Percentiles rank a stretch among this genome's conserved stretches.
Evolutionary conservation across 1,284 basidiomycete species (phyloP).

Genomic region (Ceratobasidium sp.): DNA sequence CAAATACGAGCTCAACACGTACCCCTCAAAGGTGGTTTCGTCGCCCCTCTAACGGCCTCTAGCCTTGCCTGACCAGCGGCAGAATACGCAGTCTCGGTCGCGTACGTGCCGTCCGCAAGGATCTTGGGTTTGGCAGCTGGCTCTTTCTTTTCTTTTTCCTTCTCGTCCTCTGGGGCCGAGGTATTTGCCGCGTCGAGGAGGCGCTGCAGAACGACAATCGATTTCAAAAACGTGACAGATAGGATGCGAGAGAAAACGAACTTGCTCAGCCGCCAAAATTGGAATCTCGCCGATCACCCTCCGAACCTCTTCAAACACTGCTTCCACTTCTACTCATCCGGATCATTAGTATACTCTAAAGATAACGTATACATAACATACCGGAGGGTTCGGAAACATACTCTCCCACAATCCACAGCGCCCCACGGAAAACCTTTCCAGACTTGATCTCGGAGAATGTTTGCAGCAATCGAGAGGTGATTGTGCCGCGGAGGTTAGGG

Average conservation of each 20-base stretch:
- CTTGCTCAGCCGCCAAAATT: conserved; percentile 91
- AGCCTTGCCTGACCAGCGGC: conserved; percentile 75
- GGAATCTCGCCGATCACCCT: conserved; percentile 96
- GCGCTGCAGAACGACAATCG: conserved; percentile 57
- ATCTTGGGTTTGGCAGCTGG: conserved; percentile 66
- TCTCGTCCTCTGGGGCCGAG: conserved; percentile 68
- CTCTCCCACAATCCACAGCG: conserved; percentile 98
- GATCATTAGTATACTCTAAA: not conserved
- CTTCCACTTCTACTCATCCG: conserved; percentile 70
- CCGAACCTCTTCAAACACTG: conserved; percentile 84
- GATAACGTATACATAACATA: conserved; percentile 49
- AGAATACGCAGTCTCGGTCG: conserved; percentile 92
- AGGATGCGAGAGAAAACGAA: conserved; percentile 47
- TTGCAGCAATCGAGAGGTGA: conserved; percentile 87
- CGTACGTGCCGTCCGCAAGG: conserved; percentile 97
- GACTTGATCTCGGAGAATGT: conserved; percentile 94
- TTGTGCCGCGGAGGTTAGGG: conserved; percentile 85
- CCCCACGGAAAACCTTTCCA: conserved; percentile 96
- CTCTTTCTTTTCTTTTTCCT: conserved; percentile 60
- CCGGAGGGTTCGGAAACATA: conserved; percentile 75
- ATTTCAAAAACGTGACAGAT: no score
- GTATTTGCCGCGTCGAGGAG: conserved; percentile 75
- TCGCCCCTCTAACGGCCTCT: conserved; percentile 85
- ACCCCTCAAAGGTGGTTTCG: conserved; percentile 92
- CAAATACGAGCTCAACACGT: conserved; percentile 50